A percentile compares a stretch with the other conserved stretches of the same genome.
phyloP scores from a whole-genome alignment of 23 red algal genomes.

The Gracilaria vermiculophylla region DNA sequence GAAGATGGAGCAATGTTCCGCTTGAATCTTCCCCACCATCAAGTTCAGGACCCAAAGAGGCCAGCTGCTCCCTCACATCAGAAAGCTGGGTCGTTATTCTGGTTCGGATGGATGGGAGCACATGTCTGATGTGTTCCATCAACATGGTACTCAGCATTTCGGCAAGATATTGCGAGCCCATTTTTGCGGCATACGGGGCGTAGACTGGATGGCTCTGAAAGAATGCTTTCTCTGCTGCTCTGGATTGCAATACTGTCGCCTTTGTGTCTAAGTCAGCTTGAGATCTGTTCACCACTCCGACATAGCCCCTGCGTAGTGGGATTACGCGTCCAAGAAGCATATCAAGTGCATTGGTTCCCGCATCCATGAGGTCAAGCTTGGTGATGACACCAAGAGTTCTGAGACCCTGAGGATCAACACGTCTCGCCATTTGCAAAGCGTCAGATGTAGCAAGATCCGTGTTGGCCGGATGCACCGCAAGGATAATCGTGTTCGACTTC shows the following conservation, averaged over 20 bases:
- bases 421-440: slow-evolving; percentile 92
- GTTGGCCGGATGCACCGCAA: slow-evolving; percentile 97
- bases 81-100: slow-evolving; percentile 72
- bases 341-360: slow-evolving; percentile 94
- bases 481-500: slow-evolving; percentile 86
- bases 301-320: slow-evolving; percentile 87
- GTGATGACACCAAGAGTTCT: slow-evolving; percentile 98
- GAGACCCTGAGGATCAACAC: slow-evolving; percentile 84
- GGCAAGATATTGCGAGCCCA: slow-evolving; percentile 89
- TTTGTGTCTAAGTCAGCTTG: slow-evolving; percentile 75
- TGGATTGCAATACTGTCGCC: slow-evolving; percentile 62
- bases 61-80: slow-evolving; percentile 71
- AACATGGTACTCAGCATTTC: slow-evolving; percentile 76
- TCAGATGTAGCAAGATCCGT: slow-evolving; percentile 95
- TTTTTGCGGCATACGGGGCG: slow-evolving; percentile 63
- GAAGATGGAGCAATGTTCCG: slow-evolving; percentile 77
- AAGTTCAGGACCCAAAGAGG: slow-evolving; percentile 70
- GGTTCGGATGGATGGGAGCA: slow-evolving; percentile 77
- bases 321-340: slow-evolving; percentile 87
- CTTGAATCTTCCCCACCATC: slow-evolving; percentile 55
- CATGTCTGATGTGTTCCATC: slow-evolving; percentile 94
- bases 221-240: slow-evolving; percentile 78
- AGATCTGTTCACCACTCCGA: slow-evolving; percentile 92
- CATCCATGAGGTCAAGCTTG: slow-evolving; percentile 99
- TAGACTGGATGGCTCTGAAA: slow-evolving; percentile 91